A percentile compares a stretch with the other conserved stretches of the same genome.
Evolutionary conservation across 108 stramenopile genomes (phyloP).

Genomic region (Epithemia pelagica): DNA sequence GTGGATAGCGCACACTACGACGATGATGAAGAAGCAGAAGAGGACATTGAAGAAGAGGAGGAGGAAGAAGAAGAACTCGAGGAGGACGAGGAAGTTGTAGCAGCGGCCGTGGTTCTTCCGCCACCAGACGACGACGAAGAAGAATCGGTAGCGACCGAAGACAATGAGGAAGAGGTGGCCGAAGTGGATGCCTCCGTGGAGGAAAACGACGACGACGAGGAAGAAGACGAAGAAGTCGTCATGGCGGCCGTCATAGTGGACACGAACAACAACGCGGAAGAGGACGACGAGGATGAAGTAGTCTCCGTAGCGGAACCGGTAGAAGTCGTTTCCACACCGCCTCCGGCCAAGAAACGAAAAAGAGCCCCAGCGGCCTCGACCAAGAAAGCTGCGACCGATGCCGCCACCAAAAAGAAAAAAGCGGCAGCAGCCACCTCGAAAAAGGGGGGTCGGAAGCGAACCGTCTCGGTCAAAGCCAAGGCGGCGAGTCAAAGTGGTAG

Average conservation of each 20-base stretch:
- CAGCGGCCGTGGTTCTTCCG: constrained; percentile 9
- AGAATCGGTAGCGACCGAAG: constrained; percentile 18
- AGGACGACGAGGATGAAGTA: constrained; percentile 8
- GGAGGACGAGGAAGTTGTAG: constrained; percentile 25
- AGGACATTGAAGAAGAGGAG: constrained; percentile 2
- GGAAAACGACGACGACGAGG: constrained; percentile 22
- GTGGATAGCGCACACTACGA: not conserved
- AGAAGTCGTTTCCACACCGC: constrained; percentile 12
- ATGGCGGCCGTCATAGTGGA: constrained; percentile 19
- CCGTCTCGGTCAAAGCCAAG: constrained; percentile 22
- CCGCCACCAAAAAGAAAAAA: constrained; percentile 12
- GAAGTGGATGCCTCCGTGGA: constrained; percentile 11
- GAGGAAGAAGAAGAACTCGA: constrained; percentile 10
- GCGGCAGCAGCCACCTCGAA: not conserved
- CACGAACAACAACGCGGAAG: constrained; percentile 12
- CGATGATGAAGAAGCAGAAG: constrained; percentile 5
- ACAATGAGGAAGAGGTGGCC: constrained; percentile 17
- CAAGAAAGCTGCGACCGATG: constrained; percentile 10
- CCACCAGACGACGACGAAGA: constrained; percentile 26
- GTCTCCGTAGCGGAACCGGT: constrained; percentile 8
- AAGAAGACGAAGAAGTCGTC: constrained; percentile 24
- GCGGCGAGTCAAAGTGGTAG: constrained; percentile 15
- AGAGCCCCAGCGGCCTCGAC: not conserved
- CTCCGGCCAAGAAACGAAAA: constrained; percentile 13
- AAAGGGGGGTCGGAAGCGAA: constrained; percentile 7